These are phyloP conservation scores for Pichia occidentalis DNA, from an alignment of 805 yeast species.

Conservation along the genomic window DNA sequence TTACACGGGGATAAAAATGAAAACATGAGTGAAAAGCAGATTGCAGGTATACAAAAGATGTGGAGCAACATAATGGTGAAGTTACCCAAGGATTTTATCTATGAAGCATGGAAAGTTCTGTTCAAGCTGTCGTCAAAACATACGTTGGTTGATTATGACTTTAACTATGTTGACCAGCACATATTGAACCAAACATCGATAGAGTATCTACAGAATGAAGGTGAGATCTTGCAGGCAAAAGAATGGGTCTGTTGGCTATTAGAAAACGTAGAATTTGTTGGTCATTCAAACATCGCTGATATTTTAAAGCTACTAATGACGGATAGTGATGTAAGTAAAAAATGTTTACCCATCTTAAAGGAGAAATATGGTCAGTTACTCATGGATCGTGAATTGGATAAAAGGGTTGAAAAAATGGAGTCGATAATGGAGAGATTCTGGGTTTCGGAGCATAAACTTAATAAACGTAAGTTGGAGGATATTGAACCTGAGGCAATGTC, in stretches of 20 bases:
- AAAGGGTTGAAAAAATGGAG: constrained; percentile 16
- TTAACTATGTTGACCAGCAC: constrained; percentile 2
- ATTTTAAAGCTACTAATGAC: constrained; percentile 12
- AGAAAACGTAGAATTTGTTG: constrained; percentile 15
- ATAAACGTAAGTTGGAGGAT: constrained; percentile 8
- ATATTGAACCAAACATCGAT: background rate
- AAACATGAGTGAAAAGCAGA: constrained; percentile 21
- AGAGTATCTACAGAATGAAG: constrained; percentile 7
- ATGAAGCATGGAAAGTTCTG: constrained; percentile 16
- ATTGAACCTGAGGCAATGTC: background rate
- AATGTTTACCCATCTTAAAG: constrained; percentile 3
- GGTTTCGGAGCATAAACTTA: constrained; percentile 13
- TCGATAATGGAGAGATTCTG: constrained; percentile 20
- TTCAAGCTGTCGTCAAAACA: constrained; percentile 12
- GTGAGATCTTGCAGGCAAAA: constrained; percentile 7
- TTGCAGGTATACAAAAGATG: constrained; percentile 24
- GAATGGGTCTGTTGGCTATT: constrained; percentile 14
- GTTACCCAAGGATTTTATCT: constrained; percentile 16
- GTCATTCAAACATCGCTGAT: constrained; percentile 11
- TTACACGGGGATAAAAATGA: constrained; percentile 17
- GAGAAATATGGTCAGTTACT: background rate
- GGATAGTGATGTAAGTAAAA: constrained; percentile 7
- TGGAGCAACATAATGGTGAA: constrained; percentile 27
- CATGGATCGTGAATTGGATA: constrained; percentile 2
- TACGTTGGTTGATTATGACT: constrained; percentile 4